A percentile compares a stretch with the other conserved stretches of the same genome.
Evolutionary conservation across 129 eudicot genomes (phyloP).

Genomic region (Flaveria robusta): DNA sequence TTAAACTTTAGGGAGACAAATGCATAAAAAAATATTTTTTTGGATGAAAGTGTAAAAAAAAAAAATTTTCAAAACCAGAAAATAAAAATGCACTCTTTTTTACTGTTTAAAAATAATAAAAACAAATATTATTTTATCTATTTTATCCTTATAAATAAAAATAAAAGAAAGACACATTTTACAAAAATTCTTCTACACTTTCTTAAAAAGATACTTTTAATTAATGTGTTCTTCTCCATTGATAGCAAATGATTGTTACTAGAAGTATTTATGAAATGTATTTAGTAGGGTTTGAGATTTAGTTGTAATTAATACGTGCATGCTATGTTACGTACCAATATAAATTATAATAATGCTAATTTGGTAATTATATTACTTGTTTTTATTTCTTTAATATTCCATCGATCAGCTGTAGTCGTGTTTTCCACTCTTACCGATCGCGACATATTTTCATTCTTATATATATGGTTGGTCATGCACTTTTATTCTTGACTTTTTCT

Average conservation of each 20-base stretch:
- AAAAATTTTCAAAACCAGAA: too few relatives aligned
- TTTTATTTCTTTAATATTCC: conserved; percentile 20
- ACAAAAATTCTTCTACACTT: not conserved
- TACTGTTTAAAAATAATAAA: too few relatives aligned
- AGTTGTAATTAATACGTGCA: conserved; percentile 33
- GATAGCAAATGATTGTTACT: not conserved
- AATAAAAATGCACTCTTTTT: too few relatives aligned
- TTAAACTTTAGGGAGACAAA: too few relatives aligned
- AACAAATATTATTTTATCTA: not conserved
- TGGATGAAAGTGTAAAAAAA: too few relatives aligned
- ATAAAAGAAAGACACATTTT: not conserved
- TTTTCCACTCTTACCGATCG: conserved; percentile 33
- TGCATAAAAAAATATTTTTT: too few relatives aligned
- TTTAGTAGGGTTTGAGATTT: not conserved
- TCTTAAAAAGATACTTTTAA: not conserved
- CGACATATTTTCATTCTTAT: conserved; percentile 10
- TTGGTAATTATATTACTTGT: conserved; percentile 27
- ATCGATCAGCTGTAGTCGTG: conserved; percentile 25
- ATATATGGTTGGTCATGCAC: conserved; percentile 32
- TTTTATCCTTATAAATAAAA: not conserved
- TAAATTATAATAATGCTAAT: conserved; percentile 17
- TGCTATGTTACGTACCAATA: conserved; percentile 37
- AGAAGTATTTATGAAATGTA: not conserved
- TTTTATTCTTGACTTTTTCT: conserved; percentile 2
- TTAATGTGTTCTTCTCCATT: not conserved